Evolutionary conservation across 345 rosid species (phyloP).

Genomic region (Pistacia integerrima): DNA sequence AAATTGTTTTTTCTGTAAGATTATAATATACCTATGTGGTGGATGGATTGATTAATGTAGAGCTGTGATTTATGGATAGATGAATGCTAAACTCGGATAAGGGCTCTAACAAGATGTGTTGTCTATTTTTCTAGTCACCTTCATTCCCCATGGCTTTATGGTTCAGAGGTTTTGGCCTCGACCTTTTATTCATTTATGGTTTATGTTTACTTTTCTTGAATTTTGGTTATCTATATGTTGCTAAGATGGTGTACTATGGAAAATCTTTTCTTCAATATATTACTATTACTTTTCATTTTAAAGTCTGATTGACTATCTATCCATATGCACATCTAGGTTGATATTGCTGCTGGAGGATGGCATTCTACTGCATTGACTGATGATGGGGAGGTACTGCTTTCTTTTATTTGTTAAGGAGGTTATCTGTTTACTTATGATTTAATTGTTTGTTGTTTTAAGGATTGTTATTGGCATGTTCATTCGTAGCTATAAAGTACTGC

Average conservation of each 20-base stretch:
- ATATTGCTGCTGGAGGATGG: conserved; percentile 99
- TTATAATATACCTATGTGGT: not conserved
- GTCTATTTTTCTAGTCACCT: not conserved
- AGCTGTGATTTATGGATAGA: not conserved
- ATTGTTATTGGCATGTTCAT: conserved; percentile 5
- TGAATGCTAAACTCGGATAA: not conserved
- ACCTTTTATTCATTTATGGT: not conserved
- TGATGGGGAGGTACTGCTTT: conserved; percentile 68
- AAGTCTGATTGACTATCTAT: conserved; percentile 13
- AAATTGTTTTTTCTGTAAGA: not conserved
- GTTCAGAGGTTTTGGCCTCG: not conserved
- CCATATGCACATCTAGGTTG: conserved; percentile 58
- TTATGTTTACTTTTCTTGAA: not conserved
- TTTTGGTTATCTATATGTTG: conserved; percentile 16
- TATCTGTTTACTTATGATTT: conserved; percentile 1
- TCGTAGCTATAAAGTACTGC: not conserved
- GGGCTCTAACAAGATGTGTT: not conserved
- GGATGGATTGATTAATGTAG: not conserved
- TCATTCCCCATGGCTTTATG: not conserved
- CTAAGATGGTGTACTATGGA: not conserved
- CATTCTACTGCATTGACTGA: conserved; percentile 91
- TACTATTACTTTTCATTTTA: not conserved
- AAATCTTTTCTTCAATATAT: not conserved
- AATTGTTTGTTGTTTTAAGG: not conserved
- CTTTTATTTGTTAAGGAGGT: conserved; percentile 10